Evolutionary conservation across 345 rosid species (phyloP), one percentile per base, ranked within the genome.

Genomic region (Anastatica hierochuntica): DNA sequence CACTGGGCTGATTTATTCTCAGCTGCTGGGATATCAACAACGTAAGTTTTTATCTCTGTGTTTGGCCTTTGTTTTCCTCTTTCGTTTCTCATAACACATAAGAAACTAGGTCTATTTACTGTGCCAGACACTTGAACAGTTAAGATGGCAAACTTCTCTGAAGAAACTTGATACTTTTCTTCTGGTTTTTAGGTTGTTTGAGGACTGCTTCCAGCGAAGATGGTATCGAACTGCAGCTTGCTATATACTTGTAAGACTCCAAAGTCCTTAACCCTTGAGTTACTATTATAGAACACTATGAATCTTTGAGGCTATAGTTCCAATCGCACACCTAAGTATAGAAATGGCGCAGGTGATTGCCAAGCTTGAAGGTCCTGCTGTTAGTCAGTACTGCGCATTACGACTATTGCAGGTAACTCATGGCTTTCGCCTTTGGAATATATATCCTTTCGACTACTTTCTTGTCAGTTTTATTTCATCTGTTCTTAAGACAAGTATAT

Each of bases 141-240:
- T n/a, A n/a, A n/a, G n/a, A n/a, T n/a, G n/a, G n/a, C n/a, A n/a
- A n/a, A n/a, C n/a, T n/a, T n/a, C n/a, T n/a, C n/a, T n/a, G n/a
- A n/a, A n/a, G 21, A 31, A 52, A 33, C 20, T 47, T 54, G 31
- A 60, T 52, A 35, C 46, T 63, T 26, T 58, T 16, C 20, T 58
- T 66, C n/a, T 49, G 29, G 26, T 20, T 43, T 58, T 31, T 58
- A 92, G 98, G 84, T 73, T 92, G 72, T 92, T 85, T 58, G 98
- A 92, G 72, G 98, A 92, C 24, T 88, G 98, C 75, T 88, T 92
- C 84, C 98, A 88, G 62, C 65, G 85, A 44, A 85, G 98, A 72
- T 92, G 98, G 98, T 92, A 85, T 40, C 95, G 96, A 18, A 92
- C 98, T 26, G 97, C 97, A 42, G 98, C 98, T 26, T 88, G 98